Conservation (phyloP, 148 eudicot species). For the Pharnaceum exiguum region DNA sequence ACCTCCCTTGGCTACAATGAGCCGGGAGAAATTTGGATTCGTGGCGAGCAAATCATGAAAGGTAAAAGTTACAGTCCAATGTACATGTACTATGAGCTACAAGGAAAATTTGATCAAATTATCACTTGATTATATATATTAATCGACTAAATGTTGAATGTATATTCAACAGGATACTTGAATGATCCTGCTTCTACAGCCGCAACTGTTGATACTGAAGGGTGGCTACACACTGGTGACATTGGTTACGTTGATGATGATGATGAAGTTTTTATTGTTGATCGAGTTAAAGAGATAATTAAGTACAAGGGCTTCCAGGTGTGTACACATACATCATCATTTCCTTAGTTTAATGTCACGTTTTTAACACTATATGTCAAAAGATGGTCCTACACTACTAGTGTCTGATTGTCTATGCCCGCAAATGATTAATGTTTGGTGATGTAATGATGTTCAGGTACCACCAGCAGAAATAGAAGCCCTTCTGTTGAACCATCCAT, state of each 20-base stretch:
- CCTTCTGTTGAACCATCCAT: slow-evolving; percentile 53
- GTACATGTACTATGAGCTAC: neutral
- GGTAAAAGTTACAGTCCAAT: too few relatives aligned
- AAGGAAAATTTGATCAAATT: neutral
- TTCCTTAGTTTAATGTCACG: neutral
- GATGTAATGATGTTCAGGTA: slow-evolving; percentile 26
- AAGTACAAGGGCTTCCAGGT: slow-evolving; percentile 88
- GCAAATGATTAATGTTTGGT: too few relatives aligned
- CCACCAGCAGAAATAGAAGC: slow-evolving; percentile 94
- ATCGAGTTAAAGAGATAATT: slow-evolving; percentile 77
- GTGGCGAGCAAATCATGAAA: slow-evolving; percentile 97
- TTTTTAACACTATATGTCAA: neutral
- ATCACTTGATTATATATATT: neutral
- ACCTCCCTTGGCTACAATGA: slow-evolving; percentile 56
- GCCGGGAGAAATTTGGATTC: slow-evolving; percentile 81
- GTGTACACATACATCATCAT: neutral
- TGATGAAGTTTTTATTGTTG: slow-evolving; percentile 79
- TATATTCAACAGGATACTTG: slow-evolving; percentile 71
- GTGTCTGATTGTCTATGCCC: too few relatives aligned
- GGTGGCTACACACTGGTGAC: slow-evolving; percentile 93
- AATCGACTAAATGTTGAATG: too few relatives aligned
- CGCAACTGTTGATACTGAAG: slow-evolving; percentile 62
- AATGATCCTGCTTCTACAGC: slow-evolving; percentile 73
- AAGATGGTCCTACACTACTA: too few relatives aligned
- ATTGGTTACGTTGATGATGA: slow-evolving; percentile 85